Percentiles rank a stretch among this genome's conserved stretches.
phyloP scores from a whole-genome alignment of 257 asterid genomes.

The Gynochthodes officinalis region DNA sequence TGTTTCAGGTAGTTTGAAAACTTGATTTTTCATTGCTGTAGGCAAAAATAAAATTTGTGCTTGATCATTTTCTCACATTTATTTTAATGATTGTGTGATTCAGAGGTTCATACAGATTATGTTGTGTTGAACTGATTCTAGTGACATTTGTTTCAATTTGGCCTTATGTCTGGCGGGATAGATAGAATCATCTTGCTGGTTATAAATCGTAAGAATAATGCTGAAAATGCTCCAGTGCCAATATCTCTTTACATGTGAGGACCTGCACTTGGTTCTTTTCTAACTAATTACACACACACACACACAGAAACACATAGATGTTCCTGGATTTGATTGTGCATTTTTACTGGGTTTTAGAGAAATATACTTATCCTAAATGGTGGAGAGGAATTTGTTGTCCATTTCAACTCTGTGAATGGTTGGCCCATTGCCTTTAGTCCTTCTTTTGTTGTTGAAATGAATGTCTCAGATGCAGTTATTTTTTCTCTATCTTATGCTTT shows the following conservation, averaged over 20 bases:
- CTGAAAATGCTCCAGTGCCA: neutral
- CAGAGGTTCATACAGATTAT: neutral
- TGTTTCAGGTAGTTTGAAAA: neutral
- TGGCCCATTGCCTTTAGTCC: neutral
- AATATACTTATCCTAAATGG: neutral
- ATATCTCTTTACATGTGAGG: neutral
- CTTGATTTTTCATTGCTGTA: neutral
- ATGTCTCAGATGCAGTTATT: neutral
- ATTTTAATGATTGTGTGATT: neutral
- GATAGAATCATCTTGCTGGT: neutral
- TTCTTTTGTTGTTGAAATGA: neutral
- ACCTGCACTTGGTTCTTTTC: neutral
- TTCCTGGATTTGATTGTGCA: neutral
- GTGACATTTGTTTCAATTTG: neutral
- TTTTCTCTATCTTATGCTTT: neutral
- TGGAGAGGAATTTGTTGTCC: neutral
- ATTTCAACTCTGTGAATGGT: neutral
- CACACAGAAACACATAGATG: too few relatives aligned
- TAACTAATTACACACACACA: too few relatives aligned
- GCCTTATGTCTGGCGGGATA: neutral
- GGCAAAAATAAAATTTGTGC: neutral
- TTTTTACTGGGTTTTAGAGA: neutral
- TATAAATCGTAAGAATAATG: neutral
- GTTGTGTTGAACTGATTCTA: neutral
- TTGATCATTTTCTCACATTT: neutral